Evolutionary conservation across 2,329 filamentous ascomycete genomes (phyloP).

Genomic region (Torrubiella hemipterigena): DNA sequence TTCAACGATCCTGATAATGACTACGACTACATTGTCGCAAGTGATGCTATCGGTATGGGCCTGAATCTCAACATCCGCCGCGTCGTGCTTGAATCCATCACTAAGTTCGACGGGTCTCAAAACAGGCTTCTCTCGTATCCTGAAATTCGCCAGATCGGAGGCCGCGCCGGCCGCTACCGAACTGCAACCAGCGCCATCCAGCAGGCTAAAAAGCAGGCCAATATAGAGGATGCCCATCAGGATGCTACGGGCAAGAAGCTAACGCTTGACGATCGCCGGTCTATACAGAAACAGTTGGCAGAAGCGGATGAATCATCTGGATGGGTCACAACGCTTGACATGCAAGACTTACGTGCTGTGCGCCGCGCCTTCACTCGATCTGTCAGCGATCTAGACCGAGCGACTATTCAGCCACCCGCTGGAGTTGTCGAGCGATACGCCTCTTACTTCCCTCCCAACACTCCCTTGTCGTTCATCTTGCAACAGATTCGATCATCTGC

Average conservation of each 20-base stretch:
- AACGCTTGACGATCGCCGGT: too few relatives aligned
- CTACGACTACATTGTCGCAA: conserved; percentile 88
- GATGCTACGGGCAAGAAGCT: too few relatives aligned
- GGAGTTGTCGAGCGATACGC: conserved; percentile 63
- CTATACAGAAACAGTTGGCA: too few relatives aligned
- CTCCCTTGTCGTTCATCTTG: conserved; percentile 75
- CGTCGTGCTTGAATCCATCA: conserved; percentile 69
- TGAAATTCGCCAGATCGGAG: conserved; percentile 90
- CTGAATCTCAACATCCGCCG: conserved; percentile 87
- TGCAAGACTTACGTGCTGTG: conserved; percentile 53
- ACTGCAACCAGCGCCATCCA: conserved; percentile 37
- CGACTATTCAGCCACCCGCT: conserved; percentile 63
- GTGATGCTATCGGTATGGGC: conserved; percentile 95
- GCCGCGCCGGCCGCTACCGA: conserved; percentile 77
- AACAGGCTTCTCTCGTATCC: conserved; percentile 52
- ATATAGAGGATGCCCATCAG: too few relatives aligned
- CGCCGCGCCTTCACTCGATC: conserved; percentile 49
- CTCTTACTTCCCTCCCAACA: conserved; percentile 67
- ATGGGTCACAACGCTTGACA: conserved; percentile 66
- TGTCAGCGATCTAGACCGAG: conserved; percentile 53
- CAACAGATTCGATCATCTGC: conserved; percentile 61
- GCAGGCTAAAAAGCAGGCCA: too few relatives aligned
- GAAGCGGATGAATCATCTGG: conserved; percentile 41
- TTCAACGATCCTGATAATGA: conserved; percentile 96
- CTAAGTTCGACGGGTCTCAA: conserved; percentile 56